Evolutionary conservation across 2,329 filamentous ascomycete species (phyloP).

Genomic region (Cercospora sojina): DNA sequence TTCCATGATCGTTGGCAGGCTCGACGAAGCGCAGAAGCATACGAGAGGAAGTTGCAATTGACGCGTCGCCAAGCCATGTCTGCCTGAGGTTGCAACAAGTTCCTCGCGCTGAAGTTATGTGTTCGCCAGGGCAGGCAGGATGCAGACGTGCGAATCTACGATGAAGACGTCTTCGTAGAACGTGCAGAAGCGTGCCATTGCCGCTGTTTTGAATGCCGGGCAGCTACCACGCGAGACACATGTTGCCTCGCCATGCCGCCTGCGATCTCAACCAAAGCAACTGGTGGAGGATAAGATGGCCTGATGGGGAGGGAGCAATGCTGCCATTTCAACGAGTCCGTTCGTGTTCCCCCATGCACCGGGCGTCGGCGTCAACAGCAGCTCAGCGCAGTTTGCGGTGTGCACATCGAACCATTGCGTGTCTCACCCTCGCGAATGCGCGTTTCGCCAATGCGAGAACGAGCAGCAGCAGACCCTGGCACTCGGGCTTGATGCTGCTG

Average conservation of each 20-base stretch:
- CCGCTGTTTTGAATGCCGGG: background rate
- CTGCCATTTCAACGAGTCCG: background rate
- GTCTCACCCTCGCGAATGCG: conserved; percentile 1
- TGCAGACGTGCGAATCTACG: background rate
- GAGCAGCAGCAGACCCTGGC: conserved; percentile 2
- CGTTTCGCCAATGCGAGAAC: conserved; percentile 1
- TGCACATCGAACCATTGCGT: conserved; percentile 3
- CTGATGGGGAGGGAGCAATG: background rate
- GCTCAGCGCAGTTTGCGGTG: background rate
- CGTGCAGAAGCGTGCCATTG: background rate
- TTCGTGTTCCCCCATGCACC: background rate
- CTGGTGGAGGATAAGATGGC: background rate
- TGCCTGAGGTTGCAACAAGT: background rate
- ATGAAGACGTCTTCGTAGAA: background rate
- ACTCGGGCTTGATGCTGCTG: background rate
- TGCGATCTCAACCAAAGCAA: background rate
- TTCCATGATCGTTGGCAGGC: background rate
- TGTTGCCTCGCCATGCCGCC: background rate
- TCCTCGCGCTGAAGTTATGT: background rate
- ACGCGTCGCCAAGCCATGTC: background rate
- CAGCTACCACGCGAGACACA: background rate
- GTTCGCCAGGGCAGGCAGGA: background rate
- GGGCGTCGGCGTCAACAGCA: background rate
- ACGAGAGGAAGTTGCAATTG: background rate
- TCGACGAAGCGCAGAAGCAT: background rate